These are phyloP conservation scores for Candida manassasensis DNA, from an alignment of 805 yeast genomes.

Conservation along the genomic window DNA sequence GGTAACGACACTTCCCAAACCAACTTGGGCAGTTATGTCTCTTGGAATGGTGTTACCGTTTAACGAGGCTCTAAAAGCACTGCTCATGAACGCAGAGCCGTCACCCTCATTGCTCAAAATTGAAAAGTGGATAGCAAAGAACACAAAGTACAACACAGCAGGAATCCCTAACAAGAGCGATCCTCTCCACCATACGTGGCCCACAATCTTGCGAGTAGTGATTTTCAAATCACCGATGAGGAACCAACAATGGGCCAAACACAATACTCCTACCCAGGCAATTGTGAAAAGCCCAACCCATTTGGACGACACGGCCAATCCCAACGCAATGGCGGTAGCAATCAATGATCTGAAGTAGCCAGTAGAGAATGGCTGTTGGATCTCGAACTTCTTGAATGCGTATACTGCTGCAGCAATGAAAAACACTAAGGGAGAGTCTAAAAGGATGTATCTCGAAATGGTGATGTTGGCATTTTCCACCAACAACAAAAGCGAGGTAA, in stretches of 20 bases:
- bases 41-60: conserved; percentile 57
- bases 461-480: conserved; percentile 69
- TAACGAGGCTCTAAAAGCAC: conserved; percentile 66
- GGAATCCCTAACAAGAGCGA: conserved; percentile 56
- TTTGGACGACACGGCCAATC: conserved; percentile 68
- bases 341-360: conserved; percentile 57
- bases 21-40: conserved; percentile 60
- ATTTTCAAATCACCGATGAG: conserved; percentile 64
- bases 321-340: conserved; percentile 66
- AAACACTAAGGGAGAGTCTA: conserved; percentile 73
- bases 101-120: conserved; percentile 59
- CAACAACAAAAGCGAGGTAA: conserved; percentile 52
- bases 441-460: conserved; percentile 66
- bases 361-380: conserved; percentile 54
- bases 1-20: conserved; percentile 64
- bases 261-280: conserved; percentile 68
- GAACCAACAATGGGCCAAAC: conserved; percentile 64
- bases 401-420: conserved; percentile 71
- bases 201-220: conserved; percentile 37
- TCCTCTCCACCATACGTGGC: conserved; percentile 50
- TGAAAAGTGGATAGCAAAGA: conserved; percentile 62
- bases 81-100: conserved; percentile 66
- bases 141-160: conserved; percentile 45
- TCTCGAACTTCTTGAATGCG: conserved; percentile 61
- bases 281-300: conserved; percentile 84